These are phyloP conservation scores for Calonectria crousiana DNA, from an alignment of 2,329 filamentous ascomycete species.

Conservation along the genomic window DNA sequence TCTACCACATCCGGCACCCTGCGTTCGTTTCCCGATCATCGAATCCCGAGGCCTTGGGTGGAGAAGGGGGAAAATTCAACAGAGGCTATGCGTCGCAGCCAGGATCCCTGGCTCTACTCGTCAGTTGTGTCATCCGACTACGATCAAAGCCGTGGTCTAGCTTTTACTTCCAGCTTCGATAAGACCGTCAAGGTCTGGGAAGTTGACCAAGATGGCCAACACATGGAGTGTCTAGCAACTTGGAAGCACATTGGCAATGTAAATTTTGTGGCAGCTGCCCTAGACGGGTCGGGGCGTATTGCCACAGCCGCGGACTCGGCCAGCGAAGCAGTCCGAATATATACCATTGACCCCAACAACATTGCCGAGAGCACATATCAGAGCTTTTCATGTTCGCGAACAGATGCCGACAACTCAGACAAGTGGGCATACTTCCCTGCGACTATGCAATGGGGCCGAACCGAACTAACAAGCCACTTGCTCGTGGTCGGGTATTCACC, in stretches of 20 bases:
- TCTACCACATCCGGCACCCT: conserved; percentile 60
- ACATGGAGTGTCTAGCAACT: conserved; percentile 58
- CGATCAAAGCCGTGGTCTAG: conserved; percentile 57
- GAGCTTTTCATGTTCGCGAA: conserved; percentile 57
- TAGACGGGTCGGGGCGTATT: conserved; percentile 60
- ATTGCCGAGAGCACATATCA: conserved; percentile 52
- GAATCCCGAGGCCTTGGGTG: conserved; percentile 66
- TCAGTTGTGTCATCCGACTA: conserved; percentile 74
- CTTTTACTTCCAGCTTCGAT: conserved; percentile 73
- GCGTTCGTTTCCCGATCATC: conserved; percentile 67
- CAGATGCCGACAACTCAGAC: conserved; percentile 50
- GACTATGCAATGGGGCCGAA: conserved; percentile 72
- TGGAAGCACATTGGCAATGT: conserved; percentile 71
- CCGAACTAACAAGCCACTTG: conserved; percentile 59
- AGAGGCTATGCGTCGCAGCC: conserved; percentile 67
- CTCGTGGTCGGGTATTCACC: conserved; percentile 74
- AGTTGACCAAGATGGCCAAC: conserved; percentile 50
- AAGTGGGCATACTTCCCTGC: conserved; percentile 74
- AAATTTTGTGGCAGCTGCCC: conserved; percentile 71
- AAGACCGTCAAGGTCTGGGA: conserved; percentile 71
- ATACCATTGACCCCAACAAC: conserved; percentile 56
- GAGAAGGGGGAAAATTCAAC: conserved; percentile 67
- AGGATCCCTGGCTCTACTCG: conserved; percentile 73
- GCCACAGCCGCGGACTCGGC: conserved; percentile 71
- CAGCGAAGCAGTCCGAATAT: conserved; percentile 68